These are phyloP conservation scores for Aristolochia contorta DNA, from an alignment of 164 flowering plant genomes.

Conservation along the genomic window DNA sequence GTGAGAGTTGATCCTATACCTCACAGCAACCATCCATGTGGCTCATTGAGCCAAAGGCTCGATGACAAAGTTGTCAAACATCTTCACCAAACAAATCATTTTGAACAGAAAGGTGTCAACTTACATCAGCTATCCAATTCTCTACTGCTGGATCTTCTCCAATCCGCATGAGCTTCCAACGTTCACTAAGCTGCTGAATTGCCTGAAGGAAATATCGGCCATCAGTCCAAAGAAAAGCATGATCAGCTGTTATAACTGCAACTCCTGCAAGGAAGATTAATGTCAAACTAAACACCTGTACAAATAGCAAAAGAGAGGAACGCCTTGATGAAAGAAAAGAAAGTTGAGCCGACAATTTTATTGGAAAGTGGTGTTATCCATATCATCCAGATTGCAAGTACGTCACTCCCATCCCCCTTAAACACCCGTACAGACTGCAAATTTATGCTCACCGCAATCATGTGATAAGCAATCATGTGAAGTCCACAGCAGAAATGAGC, in stretches of 20 bases:
- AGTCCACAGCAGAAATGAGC: no score
- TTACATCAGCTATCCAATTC: conserved; percentile 83
- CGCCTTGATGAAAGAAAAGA: background rate
- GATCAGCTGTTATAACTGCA: conserved; percentile 71
- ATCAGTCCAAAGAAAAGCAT: conserved; percentile 92
- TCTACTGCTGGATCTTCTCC: conserved; percentile 86
- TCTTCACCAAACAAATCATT: background rate
- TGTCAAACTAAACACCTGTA: background rate
- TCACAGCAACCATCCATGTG: no score
- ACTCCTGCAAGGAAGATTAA: conserved; percentile 36
- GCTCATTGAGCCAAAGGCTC: no score
- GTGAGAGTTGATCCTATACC: no score
- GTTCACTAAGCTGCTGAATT: conserved; percentile 51
- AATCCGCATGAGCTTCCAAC: conserved; percentile 90
- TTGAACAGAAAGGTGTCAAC: conserved; percentile 10
- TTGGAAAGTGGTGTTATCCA: background rate
- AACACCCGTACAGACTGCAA: background rate
- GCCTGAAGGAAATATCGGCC: conserved; percentile 97
- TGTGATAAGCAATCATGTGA: no score
- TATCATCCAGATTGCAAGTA: background rate
- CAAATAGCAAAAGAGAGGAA: background rate
- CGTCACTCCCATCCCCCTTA: background rate
- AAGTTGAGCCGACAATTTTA: background rate
- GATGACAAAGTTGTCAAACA: no score
- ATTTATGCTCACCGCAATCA: no score